Conservation (phyloP, 169 alveolate species). For the Plasmodium inui region DNA sequence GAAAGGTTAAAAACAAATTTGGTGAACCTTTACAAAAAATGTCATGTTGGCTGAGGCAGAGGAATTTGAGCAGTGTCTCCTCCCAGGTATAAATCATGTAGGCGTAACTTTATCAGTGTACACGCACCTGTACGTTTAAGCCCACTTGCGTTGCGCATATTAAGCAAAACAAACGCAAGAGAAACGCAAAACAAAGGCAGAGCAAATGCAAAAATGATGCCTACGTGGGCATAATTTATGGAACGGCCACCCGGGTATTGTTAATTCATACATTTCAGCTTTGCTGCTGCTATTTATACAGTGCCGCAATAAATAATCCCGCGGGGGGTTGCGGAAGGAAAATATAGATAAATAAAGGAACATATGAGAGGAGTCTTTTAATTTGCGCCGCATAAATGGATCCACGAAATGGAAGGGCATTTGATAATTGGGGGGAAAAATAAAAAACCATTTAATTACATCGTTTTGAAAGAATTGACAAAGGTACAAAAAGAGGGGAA, state of each 20-base stretch:
- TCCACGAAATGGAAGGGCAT: not conserved
- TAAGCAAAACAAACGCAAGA: not conserved
- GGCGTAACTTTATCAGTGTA: not conserved
- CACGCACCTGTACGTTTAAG: not conserved
- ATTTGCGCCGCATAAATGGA: not conserved
- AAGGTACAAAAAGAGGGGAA: not conserved
- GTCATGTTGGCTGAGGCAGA: not conserved
- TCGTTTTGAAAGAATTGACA: not conserved
- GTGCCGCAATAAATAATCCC: not conserved
- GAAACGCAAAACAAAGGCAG: not conserved
- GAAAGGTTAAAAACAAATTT: not conserved
- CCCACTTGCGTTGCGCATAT: not conserved
- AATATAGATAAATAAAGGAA: not conserved
- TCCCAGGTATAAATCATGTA: not conserved
- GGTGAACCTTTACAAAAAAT: not conserved
- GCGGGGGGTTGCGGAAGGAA: not conserved
- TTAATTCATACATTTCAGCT: not conserved
- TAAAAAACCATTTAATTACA: not conserved
- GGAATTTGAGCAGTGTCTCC: not conserved
- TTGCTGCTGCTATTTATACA: not conserved
- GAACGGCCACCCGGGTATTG: not conserved
- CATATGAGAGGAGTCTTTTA: not conserved
- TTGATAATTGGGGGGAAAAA: not conserved
- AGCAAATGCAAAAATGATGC: not conserved
- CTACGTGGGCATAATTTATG: not conserved